Percentiles rank a stretch among this genome's conserved stretches.
These are phyloP conservation scores for Neopestalotiopsis sp. DNA, from an alignment of 2,329 filamentous ascomycete species.

Conservation along the genomic window DNA sequence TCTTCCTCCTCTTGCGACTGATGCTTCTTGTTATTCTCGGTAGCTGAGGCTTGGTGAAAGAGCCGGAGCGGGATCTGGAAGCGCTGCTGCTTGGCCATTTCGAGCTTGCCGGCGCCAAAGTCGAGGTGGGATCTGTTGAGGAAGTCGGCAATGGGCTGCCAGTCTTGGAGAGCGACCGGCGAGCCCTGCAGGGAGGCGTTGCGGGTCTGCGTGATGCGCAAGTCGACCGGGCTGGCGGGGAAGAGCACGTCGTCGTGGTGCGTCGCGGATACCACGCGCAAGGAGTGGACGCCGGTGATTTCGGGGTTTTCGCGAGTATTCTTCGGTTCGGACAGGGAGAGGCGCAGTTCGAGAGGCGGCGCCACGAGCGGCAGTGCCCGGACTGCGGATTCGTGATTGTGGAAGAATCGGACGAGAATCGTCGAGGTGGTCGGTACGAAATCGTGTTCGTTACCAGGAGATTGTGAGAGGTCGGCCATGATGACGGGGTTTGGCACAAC, in stretches of 20 bases:
- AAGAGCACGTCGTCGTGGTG: constrained; percentile 51
- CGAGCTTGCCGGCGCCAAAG: constrained; percentile 46
- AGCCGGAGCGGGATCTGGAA: constrained; percentile 39
- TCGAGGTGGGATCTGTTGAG: constrained; percentile 51
- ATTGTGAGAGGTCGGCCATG: constrained; percentile 40
- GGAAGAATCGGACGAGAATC: constrained; percentile 54
- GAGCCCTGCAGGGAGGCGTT: constrained; percentile 37
- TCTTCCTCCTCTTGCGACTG: neutral
- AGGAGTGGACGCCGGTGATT: constrained; percentile 37
- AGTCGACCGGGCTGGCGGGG: constrained; percentile 52
- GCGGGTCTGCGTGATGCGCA: constrained; percentile 49
- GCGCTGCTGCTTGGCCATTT: constrained; percentile 38
- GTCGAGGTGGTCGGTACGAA: constrained; percentile 35
- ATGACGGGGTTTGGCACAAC: constrained; percentile 52
- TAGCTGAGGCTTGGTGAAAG: constrained; percentile 15
- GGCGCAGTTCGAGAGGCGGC: constrained; percentile 44
- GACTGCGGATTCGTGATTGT: constrained; percentile 34
- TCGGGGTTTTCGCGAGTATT: neutral
- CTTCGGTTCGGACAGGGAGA: constrained; percentile 41
- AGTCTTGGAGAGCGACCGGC: constrained; percentile 31
- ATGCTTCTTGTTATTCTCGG: neutral
- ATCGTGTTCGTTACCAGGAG: constrained; percentile 22
- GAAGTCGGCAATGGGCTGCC: constrained; percentile 48
- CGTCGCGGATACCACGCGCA: constrained; percentile 45
- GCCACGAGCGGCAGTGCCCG: constrained; percentile 28